Evolutionary conservation across 2,329 filamentous ascomycete genomes (phyloP).

Genomic region (Trichoderma sp.): DNA sequence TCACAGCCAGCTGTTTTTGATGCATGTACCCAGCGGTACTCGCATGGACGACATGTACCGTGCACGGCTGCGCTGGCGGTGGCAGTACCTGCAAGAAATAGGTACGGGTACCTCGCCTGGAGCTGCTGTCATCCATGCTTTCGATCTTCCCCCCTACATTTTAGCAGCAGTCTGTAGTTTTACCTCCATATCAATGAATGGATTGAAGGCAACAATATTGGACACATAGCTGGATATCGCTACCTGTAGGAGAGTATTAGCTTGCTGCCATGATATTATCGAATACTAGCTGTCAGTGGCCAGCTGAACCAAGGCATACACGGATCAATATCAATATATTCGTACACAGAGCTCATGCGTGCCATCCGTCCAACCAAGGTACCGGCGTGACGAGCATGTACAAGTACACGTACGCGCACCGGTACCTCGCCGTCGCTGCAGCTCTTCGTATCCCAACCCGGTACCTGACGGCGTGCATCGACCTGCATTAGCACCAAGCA

Average conservation of each 20-base stretch:
- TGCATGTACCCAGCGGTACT: background rate
- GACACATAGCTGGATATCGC: background rate
- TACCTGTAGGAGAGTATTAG: background rate
- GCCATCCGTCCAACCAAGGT: background rate
- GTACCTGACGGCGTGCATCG: constrained; percentile 14
- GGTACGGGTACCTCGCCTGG: background rate
- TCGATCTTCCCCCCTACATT: background rate
- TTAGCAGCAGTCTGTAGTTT: background rate
- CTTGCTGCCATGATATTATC: background rate
- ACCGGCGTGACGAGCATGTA: background rate
- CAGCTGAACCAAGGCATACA: background rate
- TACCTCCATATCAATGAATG: background rate
- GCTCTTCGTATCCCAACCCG: background rate
- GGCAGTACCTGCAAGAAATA: constrained; percentile 6
- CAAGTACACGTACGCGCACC: background rate
- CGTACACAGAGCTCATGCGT: background rate
- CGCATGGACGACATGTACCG: background rate
- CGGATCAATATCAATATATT: background rate
- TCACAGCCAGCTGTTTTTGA: background rate
- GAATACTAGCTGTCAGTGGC: background rate
- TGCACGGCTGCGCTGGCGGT: background rate
- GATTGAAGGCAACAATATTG: background rate
- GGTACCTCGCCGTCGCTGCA: background rate
- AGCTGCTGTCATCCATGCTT: background rate
- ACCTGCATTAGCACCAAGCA: background rate